Conservation (phyloP, 1,139 yeast genomes). For the Kodamaea anthophila region DNA sequence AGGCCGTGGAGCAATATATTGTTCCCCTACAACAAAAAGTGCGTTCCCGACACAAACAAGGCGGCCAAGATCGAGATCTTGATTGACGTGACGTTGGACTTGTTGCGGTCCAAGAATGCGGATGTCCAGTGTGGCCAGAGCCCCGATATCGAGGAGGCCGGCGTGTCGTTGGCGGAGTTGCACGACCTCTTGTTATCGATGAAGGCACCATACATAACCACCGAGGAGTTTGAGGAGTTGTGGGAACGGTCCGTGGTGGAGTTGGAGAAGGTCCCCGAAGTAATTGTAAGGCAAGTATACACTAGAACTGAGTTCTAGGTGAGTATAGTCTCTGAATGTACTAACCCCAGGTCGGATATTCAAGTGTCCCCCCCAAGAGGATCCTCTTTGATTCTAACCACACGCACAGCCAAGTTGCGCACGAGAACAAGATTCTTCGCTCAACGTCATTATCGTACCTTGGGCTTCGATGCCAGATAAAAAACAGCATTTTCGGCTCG, state of each 20-base stretch:
- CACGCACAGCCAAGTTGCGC: conserved; percentile 26
- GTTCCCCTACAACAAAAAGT: conserved; percentile 52
- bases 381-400: conserved; percentile 23
- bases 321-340: conserved; percentile 7
- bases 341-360: conserved; percentile 29
- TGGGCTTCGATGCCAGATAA: conserved; percentile 54
- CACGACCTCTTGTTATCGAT: conserved; percentile 53
- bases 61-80: conserved; percentile 64
- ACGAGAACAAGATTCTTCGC: conserved; percentile 51
- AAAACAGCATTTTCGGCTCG: conserved; percentile 48
- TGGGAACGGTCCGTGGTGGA: conserved; percentile 67
- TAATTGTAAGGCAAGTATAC: conserved; percentile 88
- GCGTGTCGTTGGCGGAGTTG: conserved; percentile 47
- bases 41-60: conserved; percentile 74
- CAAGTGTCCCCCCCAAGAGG: conserved; percentile 21
- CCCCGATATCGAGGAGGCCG: conserved; percentile 40
- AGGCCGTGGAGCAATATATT: conserved; percentile 51
- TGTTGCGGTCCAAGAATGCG: conserved; percentile 68
- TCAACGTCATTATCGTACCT: conserved; percentile 67
- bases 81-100: conserved; percentile 60
- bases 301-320: conserved; percentile 11
- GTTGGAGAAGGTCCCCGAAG: conserved; percentile 66
- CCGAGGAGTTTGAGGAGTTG: conserved; percentile 71
- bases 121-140: conserved; percentile 57
- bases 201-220: conserved; percentile 56